Conservation (phyloP, 139 green algal genomes). For the Tetradesmus obliquus region DNA sequence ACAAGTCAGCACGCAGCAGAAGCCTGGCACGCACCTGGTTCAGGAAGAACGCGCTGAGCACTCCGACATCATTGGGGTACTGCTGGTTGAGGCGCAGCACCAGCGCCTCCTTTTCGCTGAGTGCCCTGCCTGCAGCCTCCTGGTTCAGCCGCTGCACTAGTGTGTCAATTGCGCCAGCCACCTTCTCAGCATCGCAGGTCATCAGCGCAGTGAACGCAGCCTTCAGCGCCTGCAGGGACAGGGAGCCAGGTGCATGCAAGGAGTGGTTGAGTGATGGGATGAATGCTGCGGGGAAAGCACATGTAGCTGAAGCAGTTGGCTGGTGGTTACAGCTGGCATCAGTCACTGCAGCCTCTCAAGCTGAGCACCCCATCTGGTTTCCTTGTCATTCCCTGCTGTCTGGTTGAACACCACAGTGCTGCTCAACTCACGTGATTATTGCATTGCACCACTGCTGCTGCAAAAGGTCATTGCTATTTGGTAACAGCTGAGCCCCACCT, state of each 20-base stretch:
- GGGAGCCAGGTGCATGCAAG: neutral
- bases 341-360: neutral
- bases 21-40: constrained; percentile 78
- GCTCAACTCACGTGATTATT: no score
- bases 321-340: neutral
- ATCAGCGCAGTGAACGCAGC: constrained; percentile 91
- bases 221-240: constrained; percentile 66
- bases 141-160: constrained; percentile 71
- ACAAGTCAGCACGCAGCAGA: no score
- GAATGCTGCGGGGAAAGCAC: neutral
- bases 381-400: no score
- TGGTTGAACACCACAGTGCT: no score
- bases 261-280: neutral
- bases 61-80: constrained; percentile 95
- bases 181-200: constrained; percentile 62
- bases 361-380: neutral
- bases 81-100: constrained; percentile 89
- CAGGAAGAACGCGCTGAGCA: constrained; percentile 94
- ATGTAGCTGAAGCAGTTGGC: neutral
- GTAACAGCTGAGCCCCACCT: no score
- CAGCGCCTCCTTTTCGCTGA: constrained; percentile 79
- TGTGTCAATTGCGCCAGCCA: constrained; percentile 51
- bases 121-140: constrained; percentile 39
- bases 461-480: no score
- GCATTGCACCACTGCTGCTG: no score